A percentile compares a stretch with the other conserved stretches of the same genome.
These are phyloP conservation scores for Datura wrightii DNA, from an alignment of 257 asterid genomes.

Conservation along the genomic window DNA sequence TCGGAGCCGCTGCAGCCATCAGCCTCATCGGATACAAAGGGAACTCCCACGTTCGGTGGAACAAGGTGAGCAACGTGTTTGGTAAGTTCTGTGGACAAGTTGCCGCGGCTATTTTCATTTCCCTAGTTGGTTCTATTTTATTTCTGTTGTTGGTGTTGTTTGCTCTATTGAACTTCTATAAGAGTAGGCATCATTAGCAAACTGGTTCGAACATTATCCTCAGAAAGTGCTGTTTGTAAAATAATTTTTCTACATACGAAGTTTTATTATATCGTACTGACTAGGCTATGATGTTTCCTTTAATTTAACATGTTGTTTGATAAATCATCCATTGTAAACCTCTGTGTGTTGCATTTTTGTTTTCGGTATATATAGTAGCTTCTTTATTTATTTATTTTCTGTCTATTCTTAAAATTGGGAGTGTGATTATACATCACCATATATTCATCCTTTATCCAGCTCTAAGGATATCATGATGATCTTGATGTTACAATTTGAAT, in stretches of 20 bases:
- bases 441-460: not conserved
- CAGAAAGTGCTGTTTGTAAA: not conserved
- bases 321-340: not conserved
- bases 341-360: not conserved
- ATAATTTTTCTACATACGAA: not conserved
- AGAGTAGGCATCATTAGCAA: constrained; percentile 35
- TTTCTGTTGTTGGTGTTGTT: constrained; percentile 57
- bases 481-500: no score
- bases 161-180: constrained; percentile 48
- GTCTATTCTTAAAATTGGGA: not conserved
- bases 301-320: not conserved
- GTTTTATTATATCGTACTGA: not conserved
- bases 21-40: constrained; percentile 68
- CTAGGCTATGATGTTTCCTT: not conserved
- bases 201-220: not conserved
- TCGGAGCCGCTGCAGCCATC: constrained; percentile 61
- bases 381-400: not conserved
- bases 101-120: constrained; percentile 50
- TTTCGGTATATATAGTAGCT: not conserved
- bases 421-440: not conserved
- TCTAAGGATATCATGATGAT: no score
- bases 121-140: constrained; percentile 42
- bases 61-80: constrained; percentile 57
- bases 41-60: constrained; percentile 69
- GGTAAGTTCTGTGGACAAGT: constrained; percentile 56